Conservation (phyloP, 1,284 basidiomycete genomes). For the Paramarasmius palmivorus region DNA sequence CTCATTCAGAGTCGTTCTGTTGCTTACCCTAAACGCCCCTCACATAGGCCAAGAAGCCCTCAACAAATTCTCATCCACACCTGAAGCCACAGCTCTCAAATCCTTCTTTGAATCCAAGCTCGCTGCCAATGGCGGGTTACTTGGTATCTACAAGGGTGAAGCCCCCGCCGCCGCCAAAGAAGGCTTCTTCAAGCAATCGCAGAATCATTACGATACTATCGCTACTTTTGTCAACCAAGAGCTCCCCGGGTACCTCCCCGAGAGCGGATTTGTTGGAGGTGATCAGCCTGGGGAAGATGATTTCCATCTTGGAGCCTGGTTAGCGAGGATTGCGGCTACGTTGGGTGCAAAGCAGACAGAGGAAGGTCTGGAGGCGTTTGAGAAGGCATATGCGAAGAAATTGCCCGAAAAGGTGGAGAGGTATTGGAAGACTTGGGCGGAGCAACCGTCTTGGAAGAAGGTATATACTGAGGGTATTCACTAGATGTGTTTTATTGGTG, state of each 20-base stretch:
- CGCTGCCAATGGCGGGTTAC: conserved; percentile 43
- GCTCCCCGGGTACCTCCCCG: conserved; percentile 42
- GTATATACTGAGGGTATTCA: conserved; percentile 52
- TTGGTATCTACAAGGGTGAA: conserved; percentile 43
- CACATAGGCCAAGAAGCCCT: conserved; percentile 42
- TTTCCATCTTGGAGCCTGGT: conserved; percentile 54
- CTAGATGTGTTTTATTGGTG: conserved; percentile 20
- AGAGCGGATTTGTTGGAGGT: conserved; percentile 49
- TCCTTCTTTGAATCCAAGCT: conserved; percentile 55
- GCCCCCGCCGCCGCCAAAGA: conserved; percentile 35
- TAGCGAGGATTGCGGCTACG: conserved; percentile 44
- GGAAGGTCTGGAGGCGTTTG: conserved; percentile 37
- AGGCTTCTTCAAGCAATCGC: conserved; percentile 42
- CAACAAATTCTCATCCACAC: conserved; percentile 38
- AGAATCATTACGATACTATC: conserved; percentile 40
- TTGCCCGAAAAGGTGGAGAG: conserved; percentile 39
- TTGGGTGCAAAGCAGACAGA: conserved; percentile 33
- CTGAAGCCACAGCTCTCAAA: conserved; percentile 46
- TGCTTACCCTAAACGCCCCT: neutral
- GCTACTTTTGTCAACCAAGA: conserved; percentile 38
- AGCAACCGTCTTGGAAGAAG: conserved; percentile 57
- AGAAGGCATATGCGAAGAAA: conserved; percentile 39
- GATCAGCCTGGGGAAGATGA: conserved; percentile 51
- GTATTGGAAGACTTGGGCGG: conserved; percentile 53
- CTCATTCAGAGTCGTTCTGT: conserved; percentile 15